Conservation (phyloP, 495 filamentous ascomycete species). For the Articulospora tetracladia region DNA sequence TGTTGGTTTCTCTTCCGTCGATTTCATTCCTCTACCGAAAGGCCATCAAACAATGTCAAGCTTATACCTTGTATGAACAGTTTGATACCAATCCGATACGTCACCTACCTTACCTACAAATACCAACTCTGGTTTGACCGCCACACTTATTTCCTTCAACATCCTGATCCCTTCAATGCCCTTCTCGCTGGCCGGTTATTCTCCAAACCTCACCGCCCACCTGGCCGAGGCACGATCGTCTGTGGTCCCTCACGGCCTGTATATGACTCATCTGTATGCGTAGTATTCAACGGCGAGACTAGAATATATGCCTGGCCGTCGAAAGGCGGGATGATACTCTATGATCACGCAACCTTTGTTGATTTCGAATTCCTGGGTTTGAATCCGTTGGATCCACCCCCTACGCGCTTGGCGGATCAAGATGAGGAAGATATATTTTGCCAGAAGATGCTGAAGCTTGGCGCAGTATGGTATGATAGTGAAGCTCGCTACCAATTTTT, state of each 20-base stretch:
- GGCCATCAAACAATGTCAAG: no score
- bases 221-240: no score
- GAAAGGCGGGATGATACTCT: conserved; percentile 5
- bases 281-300: background rate
- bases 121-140: no score
- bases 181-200: no score
- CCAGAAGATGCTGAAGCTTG: conserved; percentile 1
- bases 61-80: no score
- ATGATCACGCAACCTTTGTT: background rate
- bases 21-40: no score
- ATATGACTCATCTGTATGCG: background rate
- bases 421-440: conserved; percentile 6
- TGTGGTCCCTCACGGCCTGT: background rate
- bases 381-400: background rate
- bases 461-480: conserved; percentile 12
- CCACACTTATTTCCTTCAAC: no score
- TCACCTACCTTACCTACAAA: no score
- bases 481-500: background rate
- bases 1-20: no score
- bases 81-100: no score
- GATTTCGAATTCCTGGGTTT: conserved; percentile 11
- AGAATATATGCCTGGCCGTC: conserved; percentile 3
- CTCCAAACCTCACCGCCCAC: no score
- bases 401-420: background rate
- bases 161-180: no score